phyloP scores from a whole-genome alignment of 257 asterid genomes.

The Anisodus acutangulus region DNA sequence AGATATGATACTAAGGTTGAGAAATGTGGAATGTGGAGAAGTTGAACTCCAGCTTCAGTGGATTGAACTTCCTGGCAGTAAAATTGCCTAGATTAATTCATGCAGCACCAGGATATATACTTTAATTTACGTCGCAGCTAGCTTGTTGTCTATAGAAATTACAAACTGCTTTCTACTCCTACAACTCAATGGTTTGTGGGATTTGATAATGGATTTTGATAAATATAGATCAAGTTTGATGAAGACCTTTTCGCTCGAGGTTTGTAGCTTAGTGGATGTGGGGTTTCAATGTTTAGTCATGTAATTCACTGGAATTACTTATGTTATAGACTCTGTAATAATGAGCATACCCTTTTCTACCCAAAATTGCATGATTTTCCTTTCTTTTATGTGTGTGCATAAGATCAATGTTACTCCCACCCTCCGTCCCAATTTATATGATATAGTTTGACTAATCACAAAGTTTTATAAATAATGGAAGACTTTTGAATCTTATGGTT shows the following conservation, averaged over 20 bases:
- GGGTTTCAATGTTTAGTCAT: not conserved
- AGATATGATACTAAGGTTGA: conserved; percentile 50
- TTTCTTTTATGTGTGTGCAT: not conserved
- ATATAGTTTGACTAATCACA: too few relatives aligned
- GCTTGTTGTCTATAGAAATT: not conserved
- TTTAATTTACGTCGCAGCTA: not conserved
- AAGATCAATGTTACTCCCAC: too few relatives aligned
- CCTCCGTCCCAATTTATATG: too few relatives aligned
- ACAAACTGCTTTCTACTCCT: not conserved
- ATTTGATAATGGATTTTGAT: not conserved
- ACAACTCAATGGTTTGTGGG: not conserved
- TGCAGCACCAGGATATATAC: not conserved
- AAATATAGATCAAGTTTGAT: conserved; percentile 7
- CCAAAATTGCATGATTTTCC: not conserved
- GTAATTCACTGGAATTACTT: not conserved
- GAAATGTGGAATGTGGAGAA: conserved; percentile 56
- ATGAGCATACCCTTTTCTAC: not conserved
- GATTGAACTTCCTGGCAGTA: conserved; percentile 53
- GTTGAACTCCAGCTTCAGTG: conserved; percentile 56
- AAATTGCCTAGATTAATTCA: conserved; percentile 34
- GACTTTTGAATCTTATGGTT: too few relatives aligned
- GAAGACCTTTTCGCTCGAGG: conserved; percentile 6
- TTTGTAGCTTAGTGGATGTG: conserved; percentile 9
- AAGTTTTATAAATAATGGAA: too few relatives aligned
- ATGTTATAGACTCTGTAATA: not conserved